These are phyloP conservation scores for Begonia fuchsioides DNA, from an alignment of 306 rosid species.

Conservation along the genomic window DNA sequence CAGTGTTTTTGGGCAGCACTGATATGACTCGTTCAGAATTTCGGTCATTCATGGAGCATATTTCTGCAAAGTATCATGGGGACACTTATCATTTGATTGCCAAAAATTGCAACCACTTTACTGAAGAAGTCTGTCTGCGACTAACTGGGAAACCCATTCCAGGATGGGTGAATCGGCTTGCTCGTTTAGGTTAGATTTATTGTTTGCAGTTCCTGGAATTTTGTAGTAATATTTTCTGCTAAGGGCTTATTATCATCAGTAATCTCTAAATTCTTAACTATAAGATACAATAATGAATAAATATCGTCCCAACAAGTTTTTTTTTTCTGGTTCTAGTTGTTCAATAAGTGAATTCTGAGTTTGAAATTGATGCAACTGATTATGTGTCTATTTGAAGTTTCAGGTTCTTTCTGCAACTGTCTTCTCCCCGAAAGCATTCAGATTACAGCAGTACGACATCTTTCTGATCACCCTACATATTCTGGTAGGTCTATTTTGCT, in stretches of 20 bases:
- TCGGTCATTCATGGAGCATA: conserved; percentile 58
- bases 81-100: conserved; percentile 92
- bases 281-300: no score
- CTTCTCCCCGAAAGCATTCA: conserved; percentile 85
- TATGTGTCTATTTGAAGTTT: conserved; percentile 16
- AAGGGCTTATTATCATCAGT: no score
- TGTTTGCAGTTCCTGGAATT: conserved; percentile 6
- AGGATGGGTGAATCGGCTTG: conserved; percentile 92
- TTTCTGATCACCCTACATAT: conserved; percentile 51
- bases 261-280: no score
- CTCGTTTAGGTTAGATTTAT: conserved; percentile 57
- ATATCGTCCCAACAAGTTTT: no score
- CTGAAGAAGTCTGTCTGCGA: conserved; percentile 65
- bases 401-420: conserved; percentile 97
- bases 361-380: conserved; percentile 25
- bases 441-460: conserved; percentile 62
- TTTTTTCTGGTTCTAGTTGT: no score
- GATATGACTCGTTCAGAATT: conserved; percentile 61
- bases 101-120: conserved; percentile 93
- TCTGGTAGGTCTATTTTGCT: conserved; percentile 36
- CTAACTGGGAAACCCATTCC: conserved; percentile 88
- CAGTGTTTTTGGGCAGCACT: conserved; percentile 71
- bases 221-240: conserved; percentile 3
- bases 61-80: conserved; percentile 71
- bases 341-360: no score